Conservation (phyloP, 1,284 basidiomycete species). For the Neolentinus lepideus region DNA sequence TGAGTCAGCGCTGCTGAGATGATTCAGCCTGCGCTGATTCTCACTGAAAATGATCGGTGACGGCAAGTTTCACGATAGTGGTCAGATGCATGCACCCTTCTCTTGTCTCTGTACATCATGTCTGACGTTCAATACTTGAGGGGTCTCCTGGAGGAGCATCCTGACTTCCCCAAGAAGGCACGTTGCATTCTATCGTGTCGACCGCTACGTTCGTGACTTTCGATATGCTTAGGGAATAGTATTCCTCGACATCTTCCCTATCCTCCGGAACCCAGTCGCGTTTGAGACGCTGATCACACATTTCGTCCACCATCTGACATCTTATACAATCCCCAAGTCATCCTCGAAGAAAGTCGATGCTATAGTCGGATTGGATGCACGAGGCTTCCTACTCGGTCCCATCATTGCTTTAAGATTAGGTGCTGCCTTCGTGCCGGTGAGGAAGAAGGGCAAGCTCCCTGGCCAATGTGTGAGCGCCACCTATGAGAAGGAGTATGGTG, state of each 20-base stretch:
- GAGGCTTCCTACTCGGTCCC: slow-evolving; percentile 95
- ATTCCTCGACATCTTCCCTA: slow-evolving; percentile 89
- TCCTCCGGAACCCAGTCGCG: slow-evolving; percentile 76
- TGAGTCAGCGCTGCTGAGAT: too few species aligned
- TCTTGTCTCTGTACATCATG: slow-evolving; percentile 33
- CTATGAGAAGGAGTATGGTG: slow-evolving; percentile 94
- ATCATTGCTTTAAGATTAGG: slow-evolving; percentile 87
- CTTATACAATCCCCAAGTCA: slow-evolving; percentile 57
- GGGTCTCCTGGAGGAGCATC: slow-evolving; percentile 59
- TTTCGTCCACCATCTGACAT: slow-evolving; percentile 82
- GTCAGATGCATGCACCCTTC: not conserved
- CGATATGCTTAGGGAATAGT: slow-evolving; percentile 51
- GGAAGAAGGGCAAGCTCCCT: slow-evolving; percentile 93
- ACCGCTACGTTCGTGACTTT: not conserved
- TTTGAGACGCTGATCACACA: slow-evolving; percentile 93
- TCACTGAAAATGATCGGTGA: not conserved
- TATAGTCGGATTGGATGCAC: slow-evolving; percentile 92
- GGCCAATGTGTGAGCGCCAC: slow-evolving; percentile 73
- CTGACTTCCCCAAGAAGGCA: slow-evolving; percentile 85
- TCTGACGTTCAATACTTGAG: slow-evolving; percentile 73
- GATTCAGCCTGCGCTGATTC: too few species aligned
- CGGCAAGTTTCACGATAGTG: not conserved
- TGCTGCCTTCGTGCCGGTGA: slow-evolving; percentile 93
- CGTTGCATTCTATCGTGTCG: slow-evolving; percentile 20
- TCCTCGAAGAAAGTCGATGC: slow-evolving; percentile 80